These are phyloP conservation scores for Tetracladium maxilliforme DNA, from an alignment of 2,329 filamentous ascomycete species.

Conservation along the genomic window DNA sequence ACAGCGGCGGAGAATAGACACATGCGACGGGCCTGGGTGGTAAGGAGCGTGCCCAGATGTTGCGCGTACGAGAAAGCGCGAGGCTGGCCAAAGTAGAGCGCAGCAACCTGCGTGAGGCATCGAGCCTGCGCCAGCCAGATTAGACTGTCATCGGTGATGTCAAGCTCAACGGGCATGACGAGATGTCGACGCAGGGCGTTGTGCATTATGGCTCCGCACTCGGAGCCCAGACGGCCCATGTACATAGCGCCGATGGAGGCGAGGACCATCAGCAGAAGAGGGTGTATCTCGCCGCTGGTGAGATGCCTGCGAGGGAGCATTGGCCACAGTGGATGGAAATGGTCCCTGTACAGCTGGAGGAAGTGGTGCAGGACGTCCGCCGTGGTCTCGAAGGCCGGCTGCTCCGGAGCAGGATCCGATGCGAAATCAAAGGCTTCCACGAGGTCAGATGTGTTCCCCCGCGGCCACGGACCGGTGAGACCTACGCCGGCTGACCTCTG, in stretches of 20 bases:
- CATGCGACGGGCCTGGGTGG: too few relatives aligned
- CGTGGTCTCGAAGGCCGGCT: too few relatives aligned
- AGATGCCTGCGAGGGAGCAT: neutral
- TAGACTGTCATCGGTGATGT: neutral
- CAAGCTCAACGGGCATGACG: neutral
- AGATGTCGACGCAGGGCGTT: neutral
- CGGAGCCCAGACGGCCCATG: neutral
- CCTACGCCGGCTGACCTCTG: too few relatives aligned
- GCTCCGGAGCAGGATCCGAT: too few relatives aligned
- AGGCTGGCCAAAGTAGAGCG: conserved; percentile 1
- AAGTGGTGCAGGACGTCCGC: conserved; percentile 1
- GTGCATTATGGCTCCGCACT: conserved; percentile 1
- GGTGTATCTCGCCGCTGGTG: neutral
- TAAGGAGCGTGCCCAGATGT: neutral
- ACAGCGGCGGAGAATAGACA: too few relatives aligned
- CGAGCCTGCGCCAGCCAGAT: neutral
- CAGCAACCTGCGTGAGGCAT: conserved; percentile 1
- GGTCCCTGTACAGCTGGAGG: neutral
- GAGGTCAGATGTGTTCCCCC: too few relatives aligned
- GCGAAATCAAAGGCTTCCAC: too few relatives aligned
- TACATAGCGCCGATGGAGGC: conserved; percentile 3
- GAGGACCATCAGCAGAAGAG: conserved; percentile 1
- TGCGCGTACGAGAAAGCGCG: neutral
- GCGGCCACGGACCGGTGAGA: too few relatives aligned
- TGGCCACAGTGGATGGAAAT: conserved; percentile 2